Evolutionary conservation across 768 basidiomycete species (phyloP), one percentile per base, ranked within the genome.

Genomic region (Polyporus arcularius): DNA sequence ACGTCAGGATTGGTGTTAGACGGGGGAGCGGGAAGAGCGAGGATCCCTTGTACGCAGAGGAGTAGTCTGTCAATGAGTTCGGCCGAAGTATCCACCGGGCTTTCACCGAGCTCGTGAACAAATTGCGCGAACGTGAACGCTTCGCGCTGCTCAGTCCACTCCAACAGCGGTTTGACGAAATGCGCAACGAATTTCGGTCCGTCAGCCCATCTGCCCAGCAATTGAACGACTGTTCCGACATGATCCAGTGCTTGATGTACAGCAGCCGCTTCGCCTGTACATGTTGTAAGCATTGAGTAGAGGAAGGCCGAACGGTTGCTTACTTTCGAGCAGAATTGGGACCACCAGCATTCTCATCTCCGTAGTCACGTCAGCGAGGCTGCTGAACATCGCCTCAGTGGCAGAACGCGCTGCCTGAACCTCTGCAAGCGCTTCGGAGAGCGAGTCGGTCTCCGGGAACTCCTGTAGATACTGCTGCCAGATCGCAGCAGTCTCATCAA

Each of bases 61-160:
- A 96, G 80, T 49, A 94, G 75, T 0, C 78, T 70, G 64, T 89
- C 83, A 65, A 95, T 82, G 56, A 90, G 68, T 3, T 64, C 35
- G 54, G 84, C 79, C 1, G 75, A 68, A 51, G 68, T 65, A 26
- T 63, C 72, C 55, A 32, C 43, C 2, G 52, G 60, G 59, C 47
- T 26, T 54, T 26, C 15, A 18, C 28, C 1, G 1, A 48, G 58
- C 4, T 26, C 28, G 49, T 63, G 57, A n/a, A 48, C 38, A 39
- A 53, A 30, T 21, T 51, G 52, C 2, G 52, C 21, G 35, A 40
- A 21, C 7, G 26, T 26, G 53, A 65, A 62, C 8, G 54, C 26
- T 3, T 55, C 26, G 10, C 48, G 53, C 7, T 62, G 51, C 43
- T 60, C 57, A 1, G 76, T 66, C 74, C 78, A 76, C 6, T 54